Percentiles rank a stretch among this genome's conserved stretches.
Evolutionary conservation across 208 protist species (phyloP).

Genomic region (Crithidia brevicula): DNA sequence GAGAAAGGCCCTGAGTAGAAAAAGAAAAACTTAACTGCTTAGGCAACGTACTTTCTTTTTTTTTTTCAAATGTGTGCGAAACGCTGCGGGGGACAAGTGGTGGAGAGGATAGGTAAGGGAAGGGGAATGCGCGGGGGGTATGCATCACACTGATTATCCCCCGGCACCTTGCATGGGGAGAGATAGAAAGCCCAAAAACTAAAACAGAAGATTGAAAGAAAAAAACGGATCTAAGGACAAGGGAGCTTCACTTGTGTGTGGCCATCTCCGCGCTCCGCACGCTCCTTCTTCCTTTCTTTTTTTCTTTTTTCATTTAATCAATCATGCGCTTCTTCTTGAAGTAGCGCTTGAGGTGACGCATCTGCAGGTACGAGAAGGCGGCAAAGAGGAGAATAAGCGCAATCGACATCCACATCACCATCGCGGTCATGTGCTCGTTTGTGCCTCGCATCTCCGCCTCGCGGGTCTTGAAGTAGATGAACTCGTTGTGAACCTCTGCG

Average conservation of each 20-base stretch:
- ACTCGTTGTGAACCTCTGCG: conserved; percentile 80
- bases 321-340: conserved; percentile 93
- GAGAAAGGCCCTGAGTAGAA: no score
- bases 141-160: no score
- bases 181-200: background rate
- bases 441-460: conserved; percentile 90
- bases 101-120: no score
- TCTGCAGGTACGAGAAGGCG: conserved; percentile 71
- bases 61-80: background rate
- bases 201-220: conserved; percentile 5
- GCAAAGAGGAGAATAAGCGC: conserved; percentile 69
- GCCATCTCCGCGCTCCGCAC: background rate
- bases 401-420: conserved; percentile 70
- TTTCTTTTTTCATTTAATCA: conserved; percentile 47
- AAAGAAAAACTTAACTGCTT: no score
- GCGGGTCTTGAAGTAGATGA: conserved; percentile 85
- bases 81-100: background rate
- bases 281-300: conserved; percentile 7
- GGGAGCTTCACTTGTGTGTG: no score
- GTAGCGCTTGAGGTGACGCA: conserved; percentile 82
- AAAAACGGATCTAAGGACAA: conserved; percentile 1
- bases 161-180: no score
- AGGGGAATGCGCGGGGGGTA: no score
- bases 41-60: background rate
- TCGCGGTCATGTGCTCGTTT: conserved; percentile 82